Evolutionary conservation across 1,284 basidiomycete genomes (phyloP), one percentile per base, ranked within the genome.

Genomic region (Heterobasidion annosum): DNA sequence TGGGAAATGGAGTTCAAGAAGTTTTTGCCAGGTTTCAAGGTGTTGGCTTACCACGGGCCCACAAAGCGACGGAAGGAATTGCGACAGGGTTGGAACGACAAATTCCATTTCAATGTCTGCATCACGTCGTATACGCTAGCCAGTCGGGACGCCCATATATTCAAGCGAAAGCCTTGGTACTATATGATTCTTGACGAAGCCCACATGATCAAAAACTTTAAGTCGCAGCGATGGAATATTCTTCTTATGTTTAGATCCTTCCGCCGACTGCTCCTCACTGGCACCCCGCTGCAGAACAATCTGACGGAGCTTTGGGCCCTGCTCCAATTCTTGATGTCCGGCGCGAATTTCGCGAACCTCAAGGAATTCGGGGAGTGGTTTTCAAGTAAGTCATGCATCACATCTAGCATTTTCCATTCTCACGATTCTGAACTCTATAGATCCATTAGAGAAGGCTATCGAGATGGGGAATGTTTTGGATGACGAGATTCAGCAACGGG

Each of bases 1-100:
- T 98, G 95, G 95, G 95, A 97, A 68, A 96, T 98, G 90, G 95
- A 98, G 68, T 98, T 98, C 77, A 97, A 98, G 70, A 97, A 97
- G 70, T 98, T 98, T 66, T 74, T 98, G 2, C 95, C 95, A 0
- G 95, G 94, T 1, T 95, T 98, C 78, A 90, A 85, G 63, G 84
- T 92, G 54, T 74, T 98, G 40, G 91, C 91, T 56, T 98, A 98
- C 71, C 94, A 97, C 64, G 95, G 95, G 34, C 84, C 79, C 49
- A 88, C 90, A 55, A 93, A 93, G 69, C 91, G 94, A 56, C 86
- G 95, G 52, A 96, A 95, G 68, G 93, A 97, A 62, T 83, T 96
- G 49, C 85, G 95, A 9, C 82, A 91, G 57, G 96, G 96, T 10
- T 98, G 96, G 96, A 88, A 90, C 65, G 90, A 93, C 58, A 91